Evolutionary conservation across 2,329 filamentous ascomycete genomes (phyloP).

Genomic region (Coniella vitis): DNA sequence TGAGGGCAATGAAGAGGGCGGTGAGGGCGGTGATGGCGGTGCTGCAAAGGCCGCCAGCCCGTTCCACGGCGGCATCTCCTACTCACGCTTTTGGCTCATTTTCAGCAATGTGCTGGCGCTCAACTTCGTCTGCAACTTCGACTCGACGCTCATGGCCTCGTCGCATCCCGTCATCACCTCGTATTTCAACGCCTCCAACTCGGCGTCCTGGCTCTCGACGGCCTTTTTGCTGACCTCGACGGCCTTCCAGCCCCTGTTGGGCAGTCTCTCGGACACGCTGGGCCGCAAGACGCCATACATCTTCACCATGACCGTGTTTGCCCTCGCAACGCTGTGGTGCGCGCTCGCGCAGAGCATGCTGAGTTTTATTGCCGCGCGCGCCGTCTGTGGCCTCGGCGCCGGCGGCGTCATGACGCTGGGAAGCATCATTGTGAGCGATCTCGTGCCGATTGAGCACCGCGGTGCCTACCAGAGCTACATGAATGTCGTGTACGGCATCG

Average conservation of each 20-base stretch:
- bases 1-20: background rate
- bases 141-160: constrained; percentile 75
- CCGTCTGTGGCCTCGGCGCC: constrained; percentile 65
- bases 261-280: constrained; percentile 66
- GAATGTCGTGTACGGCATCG: constrained; percentile 57
- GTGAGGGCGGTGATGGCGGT: background rate
- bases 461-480: constrained; percentile 63
- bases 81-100: constrained; percentile 53
- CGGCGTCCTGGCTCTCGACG: constrained; percentile 76
- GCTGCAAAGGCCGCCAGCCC: constrained; percentile 4
- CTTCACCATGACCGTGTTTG: constrained; percentile 55
- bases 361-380: constrained; percentile 64
- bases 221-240: constrained; percentile 72
- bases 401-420: constrained; percentile 64
- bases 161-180: constrained; percentile 73
- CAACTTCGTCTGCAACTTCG: constrained; percentile 59
- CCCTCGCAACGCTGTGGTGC: constrained; percentile 61
- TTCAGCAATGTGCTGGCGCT: constrained; percentile 52
- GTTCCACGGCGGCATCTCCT: constrained; percentile 41
- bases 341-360: constrained; percentile 59
- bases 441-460: constrained; percentile 64
- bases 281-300: constrained; percentile 64
- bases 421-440: constrained; percentile 64
- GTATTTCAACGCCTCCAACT: constrained; percentile 70
- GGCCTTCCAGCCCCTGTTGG: constrained; percentile 68